Base-by-base conservation (phyloP, 768 basidiomycete species). In the Naganishia friedmannii region DNA sequence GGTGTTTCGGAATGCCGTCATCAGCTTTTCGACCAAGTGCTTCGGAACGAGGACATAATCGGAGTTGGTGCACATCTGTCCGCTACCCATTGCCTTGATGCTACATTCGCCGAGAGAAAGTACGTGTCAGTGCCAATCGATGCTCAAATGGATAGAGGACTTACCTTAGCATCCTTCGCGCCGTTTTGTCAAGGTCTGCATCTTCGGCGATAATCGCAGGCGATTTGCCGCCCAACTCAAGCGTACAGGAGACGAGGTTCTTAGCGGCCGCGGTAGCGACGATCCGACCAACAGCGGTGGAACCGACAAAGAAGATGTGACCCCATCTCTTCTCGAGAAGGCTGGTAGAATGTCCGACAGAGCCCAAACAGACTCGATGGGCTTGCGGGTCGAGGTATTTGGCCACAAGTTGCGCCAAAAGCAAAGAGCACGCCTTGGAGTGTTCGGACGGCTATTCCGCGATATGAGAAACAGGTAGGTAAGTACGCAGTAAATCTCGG, bases 201-300 rank as follows among this genome's bases (percentile, higher is more conserved):
- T 74, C 75, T 28, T 71, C 39, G 9, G 76, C 72, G 4, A 82
- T 73, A 39, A 82, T 78, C 17, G 78, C 77, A 1, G 81, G 81
- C 23, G 75, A 78, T 68, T 82, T 80, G 13, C 81, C 81, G 19
- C 81, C 80, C 17, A 82, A 74, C 68, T 82, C 81, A 5, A 82
- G 74, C 0, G 80, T 79, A 4, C 76, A 76, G 5, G 81, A 78
- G 0, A 78, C 78, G 1, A 82, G 72, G 8, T 78, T 80, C 71
- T 80, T 80, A 19, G 79, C 81, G 2, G 78, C 78, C 0, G 79
- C 78, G 12, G 66, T 57, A 9, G 77, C 81, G 23, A 82, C 78
- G 28, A 77, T 73, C 57, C 72, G 74, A 0, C 81, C 81, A 8
- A 82, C 74, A 10, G 68, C 68, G 1, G 72, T 75, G 0, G 80